Percentiles rank a stretch among this genome's conserved stretches.
Conservation (phyloP, 805 yeast species). For the Wickerhamomyces xylosicus region DNA sequence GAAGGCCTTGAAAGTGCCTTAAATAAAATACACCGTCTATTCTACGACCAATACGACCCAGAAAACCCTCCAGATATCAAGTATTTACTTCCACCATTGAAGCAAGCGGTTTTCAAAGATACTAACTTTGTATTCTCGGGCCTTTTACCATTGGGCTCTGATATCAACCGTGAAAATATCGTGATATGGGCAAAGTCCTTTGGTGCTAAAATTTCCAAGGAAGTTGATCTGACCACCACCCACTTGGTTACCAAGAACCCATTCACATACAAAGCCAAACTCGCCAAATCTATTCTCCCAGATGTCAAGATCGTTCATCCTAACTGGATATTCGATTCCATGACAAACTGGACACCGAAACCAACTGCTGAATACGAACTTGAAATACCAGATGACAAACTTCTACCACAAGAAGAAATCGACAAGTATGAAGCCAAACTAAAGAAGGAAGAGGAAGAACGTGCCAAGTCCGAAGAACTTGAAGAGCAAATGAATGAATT, state of each 20-base stretch:
- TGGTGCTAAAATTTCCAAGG: conserved; percentile 77
- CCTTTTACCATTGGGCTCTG: conserved; percentile 74
- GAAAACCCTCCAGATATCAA: conserved; percentile 56
- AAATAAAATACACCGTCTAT: conserved; percentile 52
- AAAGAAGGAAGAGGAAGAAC: conserved; percentile 24
- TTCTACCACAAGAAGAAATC: conserved; percentile 32
- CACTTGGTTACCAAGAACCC: conserved; percentile 80
- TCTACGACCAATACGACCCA: conserved; percentile 41
- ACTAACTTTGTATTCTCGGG: conserved; percentile 77
- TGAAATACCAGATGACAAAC: conserved; percentile 35
- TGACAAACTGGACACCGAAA: conserved; percentile 59
- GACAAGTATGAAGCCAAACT: conserved; percentile 21
- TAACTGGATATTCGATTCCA: conserved; percentile 85
- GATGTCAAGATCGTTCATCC: conserved; percentile 73
- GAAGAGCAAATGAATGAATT: conserved; percentile 20
- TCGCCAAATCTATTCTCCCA: conserved; percentile 55
- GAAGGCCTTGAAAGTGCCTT: conserved; percentile 51
- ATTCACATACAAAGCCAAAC: conserved; percentile 74
- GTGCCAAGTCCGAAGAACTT: conserved; percentile 19
- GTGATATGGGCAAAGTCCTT: conserved; percentile 88
- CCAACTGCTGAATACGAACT: conserved; percentile 53
- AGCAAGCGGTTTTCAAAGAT: conserved; percentile 54
- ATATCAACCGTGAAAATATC: conserved; percentile 68
- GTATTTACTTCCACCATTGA: conserved; percentile 65
- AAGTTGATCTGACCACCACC: conserved; percentile 64